Percentiles rank a stretch among this genome's conserved stretches.
Evolutionary conservation across 2,329 filamentous ascomycete genomes (phyloP).

Genomic region (Chalara sp.): DNA sequence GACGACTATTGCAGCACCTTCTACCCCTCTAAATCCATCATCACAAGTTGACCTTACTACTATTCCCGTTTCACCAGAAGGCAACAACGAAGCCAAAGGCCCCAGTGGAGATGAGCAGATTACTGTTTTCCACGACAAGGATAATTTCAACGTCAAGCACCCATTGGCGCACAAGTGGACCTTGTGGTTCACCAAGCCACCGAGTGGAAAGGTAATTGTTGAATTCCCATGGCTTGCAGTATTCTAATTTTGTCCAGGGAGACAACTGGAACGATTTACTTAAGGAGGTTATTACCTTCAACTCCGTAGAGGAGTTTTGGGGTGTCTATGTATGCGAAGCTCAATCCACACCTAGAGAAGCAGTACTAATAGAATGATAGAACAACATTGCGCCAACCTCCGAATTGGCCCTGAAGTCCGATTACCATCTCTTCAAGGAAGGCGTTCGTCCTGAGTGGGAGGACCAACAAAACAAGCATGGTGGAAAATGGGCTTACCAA

Average conservation of each 20-base stretch:
- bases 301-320: conserved; percentile 99
- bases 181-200: conserved; percentile 98
- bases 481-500: conserved; percentile 97
- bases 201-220: conserved; percentile 74
- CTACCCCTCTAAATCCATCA: conserved; percentile 13
- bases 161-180: conserved; percentile 97
- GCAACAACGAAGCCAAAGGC: conserved; percentile 44
- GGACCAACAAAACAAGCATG: conserved; percentile 96
- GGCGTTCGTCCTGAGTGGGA: conserved; percentile 98
- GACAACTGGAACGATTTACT: conserved; percentile 98
- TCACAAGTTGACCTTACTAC: conserved; percentile 61
- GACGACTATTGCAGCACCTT: conserved; percentile 19
- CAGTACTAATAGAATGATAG: conserved; percentile 39
- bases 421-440: conserved; percentile 99
- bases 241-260: conserved; percentile 47
- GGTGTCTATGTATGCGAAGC: conserved; percentile 80
- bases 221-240: not conserved
- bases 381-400: conserved; percentile 98
- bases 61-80: conserved; percentile 59
- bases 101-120: conserved; percentile 56
- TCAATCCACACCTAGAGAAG: not conserved
- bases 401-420: conserved; percentile 92
- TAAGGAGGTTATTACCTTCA: conserved; percentile 98
- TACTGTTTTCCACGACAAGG: conserved; percentile 95
- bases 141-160: conserved; percentile 99